phyloP scores from a whole-genome alignment of 441 rosid species.

The Manihot esculenta region DNA sequence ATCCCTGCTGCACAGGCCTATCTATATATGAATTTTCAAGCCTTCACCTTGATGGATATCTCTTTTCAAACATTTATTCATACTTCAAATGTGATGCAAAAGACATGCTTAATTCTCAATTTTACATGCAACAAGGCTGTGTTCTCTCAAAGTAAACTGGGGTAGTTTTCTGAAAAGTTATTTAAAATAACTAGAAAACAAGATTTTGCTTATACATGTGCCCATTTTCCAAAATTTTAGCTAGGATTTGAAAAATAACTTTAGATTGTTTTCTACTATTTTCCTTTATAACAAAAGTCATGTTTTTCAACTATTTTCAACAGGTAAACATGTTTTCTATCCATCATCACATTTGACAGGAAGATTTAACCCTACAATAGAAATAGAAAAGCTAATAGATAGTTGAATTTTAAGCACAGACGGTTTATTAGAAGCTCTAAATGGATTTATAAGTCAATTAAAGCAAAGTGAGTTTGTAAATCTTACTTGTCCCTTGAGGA shows the following conservation, averaged over 20 bases:
- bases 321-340: background rate
- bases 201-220: too few species aligned
- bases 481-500: slow-evolving; percentile 78
- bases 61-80: background rate
- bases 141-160: too few species aligned
- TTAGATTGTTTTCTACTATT: too few species aligned
- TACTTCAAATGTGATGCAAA: background rate
- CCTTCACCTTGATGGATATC: background rate
- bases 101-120: background rate
- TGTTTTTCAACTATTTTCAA: too few species aligned
- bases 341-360: background rate
- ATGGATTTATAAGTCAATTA: background rate
- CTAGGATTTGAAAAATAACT: too few species aligned
- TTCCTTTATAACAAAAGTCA: too few species aligned
- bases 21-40: background rate
- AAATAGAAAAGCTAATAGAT: slow-evolving; percentile 11
- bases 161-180: too few species aligned
- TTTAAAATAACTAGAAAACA: too few species aligned
- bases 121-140: too few species aligned
- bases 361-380: slow-evolving; percentile 10
- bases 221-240: too few species aligned
- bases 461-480: slow-evolving; percentile 9
- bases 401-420: slow-evolving; percentile 11
- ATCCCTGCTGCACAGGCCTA: background rate
- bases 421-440: background rate